phyloP scores from a whole-genome alignment of 352 stramenopile species.

The Phytopythium montanum region DNA sequence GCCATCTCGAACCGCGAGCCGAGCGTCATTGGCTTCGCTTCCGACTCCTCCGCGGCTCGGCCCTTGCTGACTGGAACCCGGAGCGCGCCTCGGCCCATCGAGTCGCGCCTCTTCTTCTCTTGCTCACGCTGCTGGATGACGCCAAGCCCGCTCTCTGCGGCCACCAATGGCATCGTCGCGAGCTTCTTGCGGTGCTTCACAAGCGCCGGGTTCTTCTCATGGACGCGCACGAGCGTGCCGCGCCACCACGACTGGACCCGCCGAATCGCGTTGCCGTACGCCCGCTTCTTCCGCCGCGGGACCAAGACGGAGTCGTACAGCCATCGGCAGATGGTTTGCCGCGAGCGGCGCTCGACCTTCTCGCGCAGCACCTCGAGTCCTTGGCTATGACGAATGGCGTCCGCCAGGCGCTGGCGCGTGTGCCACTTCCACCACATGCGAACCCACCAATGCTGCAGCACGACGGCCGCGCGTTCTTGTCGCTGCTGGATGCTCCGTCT shows the following conservation, averaged over 20 bases:
- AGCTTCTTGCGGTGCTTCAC: slow-evolving; percentile 57
- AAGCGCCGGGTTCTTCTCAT: slow-evolving; percentile 31
- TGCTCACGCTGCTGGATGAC: background rate
- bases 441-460: slow-evolving; percentile 45
- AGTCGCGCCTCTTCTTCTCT: slow-evolving; percentile 1
- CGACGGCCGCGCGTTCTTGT: slow-evolving; percentile 14
- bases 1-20: slow-evolving; percentile 63
- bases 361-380: slow-evolving; percentile 17
- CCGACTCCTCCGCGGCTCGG: slow-evolving; percentile 7
- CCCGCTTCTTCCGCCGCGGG: slow-evolving; percentile 18
- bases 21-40: slow-evolving; percentile 46
- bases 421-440: slow-evolving; percentile 32
- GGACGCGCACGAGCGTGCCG: slow-evolving; percentile 53
- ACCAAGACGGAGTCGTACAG: slow-evolving; percentile 22
- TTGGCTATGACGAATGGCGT: slow-evolving; percentile 24
- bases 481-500: slow-evolving; percentile 10
- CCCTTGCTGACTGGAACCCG: slow-evolving; percentile 3
- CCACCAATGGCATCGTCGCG: slow-evolving; percentile 45
- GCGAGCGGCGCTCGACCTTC: slow-evolving; percentile 13
- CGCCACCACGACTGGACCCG: slow-evolving; percentile 71
- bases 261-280: slow-evolving; percentile 14
- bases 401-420: slow-evolving; percentile 14
- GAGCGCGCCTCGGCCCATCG: background rate
- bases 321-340: slow-evolving; percentile 21
- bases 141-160: slow-evolving; percentile 1